Base-by-base conservation (phyloP, 2,329 filamentous ascomycete species). In the Fusarium poae region DNA sequence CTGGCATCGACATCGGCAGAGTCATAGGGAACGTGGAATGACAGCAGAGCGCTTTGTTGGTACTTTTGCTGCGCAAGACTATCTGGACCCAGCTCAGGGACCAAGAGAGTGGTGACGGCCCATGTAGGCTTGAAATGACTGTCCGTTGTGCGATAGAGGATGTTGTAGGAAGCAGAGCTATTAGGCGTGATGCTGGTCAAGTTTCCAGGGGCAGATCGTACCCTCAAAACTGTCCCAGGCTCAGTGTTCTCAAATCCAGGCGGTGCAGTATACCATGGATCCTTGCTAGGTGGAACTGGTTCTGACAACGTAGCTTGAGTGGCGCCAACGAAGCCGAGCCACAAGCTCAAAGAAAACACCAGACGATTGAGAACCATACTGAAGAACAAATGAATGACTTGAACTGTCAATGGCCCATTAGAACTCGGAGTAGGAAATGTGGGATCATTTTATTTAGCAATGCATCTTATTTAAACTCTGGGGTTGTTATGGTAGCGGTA, bases 251-350 rank as follows among this genome's bases (percentile, higher is more conserved):
- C 71, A 8, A 48, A 75, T 4, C 57, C 65, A 0, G 27, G 39
- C 20, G 73, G 73, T 2, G 72, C 72, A 0, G 65, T 37, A 21
- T 75, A 75, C 72, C 72, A 75, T 0, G 73, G 71, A 39, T 75
- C 73, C 8, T 68, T 9, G 2, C 66, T 74, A 0, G 73, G 73
- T 0, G 68, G 59, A 2, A 74, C 18, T 2, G 63, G 67, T 6
- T 52, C 46, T 6, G 46, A 32, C 0, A 61, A 49, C 10, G 57
- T 9, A 39, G 50, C 30, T 18, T 32, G 49, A 6, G n/a, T 0
- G 15, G 30, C 21, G 16, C 30, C 16, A 15, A 35, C 11, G 1
- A n/a, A 35, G 32, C 45, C 45, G 8, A 49, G 8, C 30, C 30
- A 49, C 0, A 49, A 11, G 16, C 20, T 25, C 0, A 49, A 21